Evolutionary conservation across 2,329 filamentous ascomycete genomes (phyloP).

Genomic region (Colletotrichum acutatum): DNA sequence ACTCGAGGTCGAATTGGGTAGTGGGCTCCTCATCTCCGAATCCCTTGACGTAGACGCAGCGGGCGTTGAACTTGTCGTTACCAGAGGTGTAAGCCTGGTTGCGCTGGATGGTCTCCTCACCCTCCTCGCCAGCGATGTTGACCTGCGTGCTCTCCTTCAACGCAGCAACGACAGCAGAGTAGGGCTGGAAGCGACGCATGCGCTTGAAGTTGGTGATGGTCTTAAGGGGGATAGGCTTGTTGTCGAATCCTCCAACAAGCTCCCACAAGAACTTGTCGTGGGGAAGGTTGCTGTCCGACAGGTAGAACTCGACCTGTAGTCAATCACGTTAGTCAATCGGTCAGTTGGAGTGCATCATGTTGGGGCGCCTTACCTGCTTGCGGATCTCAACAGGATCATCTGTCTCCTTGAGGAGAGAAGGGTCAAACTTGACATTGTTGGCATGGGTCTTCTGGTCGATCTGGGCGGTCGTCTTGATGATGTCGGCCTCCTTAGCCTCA

Average conservation of each 20-base stretch:
- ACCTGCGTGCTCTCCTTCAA: slow-evolving; percentile 81
- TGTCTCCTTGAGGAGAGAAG: slow-evolving; percentile 73
- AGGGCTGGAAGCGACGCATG: slow-evolving; percentile 94
- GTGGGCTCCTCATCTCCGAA: slow-evolving; percentile 87
- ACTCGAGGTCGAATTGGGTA: slow-evolving; percentile 94
- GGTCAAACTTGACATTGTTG: slow-evolving; percentile 78
- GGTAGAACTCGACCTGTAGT: slow-evolving; percentile 90
- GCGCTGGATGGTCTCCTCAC: slow-evolving; percentile 78
- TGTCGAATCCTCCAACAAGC: slow-evolving; percentile 79
- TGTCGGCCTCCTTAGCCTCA: slow-evolving; percentile 41
- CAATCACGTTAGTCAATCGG: slow-evolving; percentile 1
- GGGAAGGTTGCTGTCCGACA: slow-evolving; percentile 89
- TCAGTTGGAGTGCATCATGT: no score
- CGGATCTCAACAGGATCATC: slow-evolving; percentile 85
- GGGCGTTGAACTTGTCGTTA: slow-evolving; percentile 74
- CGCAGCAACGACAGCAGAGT: slow-evolving; percentile 83
- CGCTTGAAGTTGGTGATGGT: slow-evolving; percentile 90
- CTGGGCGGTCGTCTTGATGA: slow-evolving; percentile 58
- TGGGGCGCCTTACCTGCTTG: slow-evolving; percentile 71
- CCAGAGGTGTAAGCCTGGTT: slow-evolving; percentile 74
- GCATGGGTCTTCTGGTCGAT: slow-evolving; percentile 51
- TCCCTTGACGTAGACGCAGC: slow-evolving; percentile 91
- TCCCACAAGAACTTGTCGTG: slow-evolving; percentile 89
- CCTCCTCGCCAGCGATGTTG: slow-evolving; percentile 78
- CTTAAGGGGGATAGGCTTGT: slow-evolving; percentile 83